These are phyloP conservation scores for Elymus sibiricus DNA, from an alignment of 176 grass and related monocot species.

Conservation along the genomic window DNA sequence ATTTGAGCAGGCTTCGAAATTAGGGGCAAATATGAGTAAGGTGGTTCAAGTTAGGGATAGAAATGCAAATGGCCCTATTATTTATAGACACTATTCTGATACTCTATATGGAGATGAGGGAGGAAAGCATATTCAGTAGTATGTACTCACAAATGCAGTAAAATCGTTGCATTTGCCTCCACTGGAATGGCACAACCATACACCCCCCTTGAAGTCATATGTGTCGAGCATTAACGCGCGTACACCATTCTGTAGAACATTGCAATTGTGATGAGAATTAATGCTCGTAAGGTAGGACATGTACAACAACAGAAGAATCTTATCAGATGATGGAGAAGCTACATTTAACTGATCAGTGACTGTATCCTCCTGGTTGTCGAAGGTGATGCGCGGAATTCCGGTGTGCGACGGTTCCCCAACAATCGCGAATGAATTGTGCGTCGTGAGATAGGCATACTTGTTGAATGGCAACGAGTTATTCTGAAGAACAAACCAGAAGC, in stretches of 20 bases:
- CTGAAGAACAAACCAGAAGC: conserved; percentile 37
- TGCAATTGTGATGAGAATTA: background rate
- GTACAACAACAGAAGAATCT: background rate
- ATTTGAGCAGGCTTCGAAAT: no score
- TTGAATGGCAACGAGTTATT: conserved; percentile 95
- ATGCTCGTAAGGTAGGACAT: background rate
- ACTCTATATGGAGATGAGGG: background rate
- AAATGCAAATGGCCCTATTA: no score
- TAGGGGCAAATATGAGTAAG: no score
- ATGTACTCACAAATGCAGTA: conserved; percentile 85
- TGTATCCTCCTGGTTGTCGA: conserved; percentile 84
- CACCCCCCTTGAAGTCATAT: conserved; percentile 78
- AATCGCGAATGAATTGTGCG: conserved; percentile 85
- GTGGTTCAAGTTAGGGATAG: no score
- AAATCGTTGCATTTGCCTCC: conserved; percentile 80
- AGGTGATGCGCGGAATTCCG: conserved; percentile 74
- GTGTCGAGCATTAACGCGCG: conserved; percentile 89
- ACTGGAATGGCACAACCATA: conserved; percentile 90
- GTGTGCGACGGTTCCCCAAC: conserved; percentile 87
- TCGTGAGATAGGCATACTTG: conserved; percentile 94
- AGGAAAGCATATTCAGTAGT: background rate
- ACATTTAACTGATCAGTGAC: conserved; percentile 84
- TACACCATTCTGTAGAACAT: conserved; percentile 65
- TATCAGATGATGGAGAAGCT: conserved; percentile 1
- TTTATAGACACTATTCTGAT: background rate